Base-by-base conservation (phyloP, 2,329 filamentous ascomycete species). In the Passalora sequoiae region DNA sequence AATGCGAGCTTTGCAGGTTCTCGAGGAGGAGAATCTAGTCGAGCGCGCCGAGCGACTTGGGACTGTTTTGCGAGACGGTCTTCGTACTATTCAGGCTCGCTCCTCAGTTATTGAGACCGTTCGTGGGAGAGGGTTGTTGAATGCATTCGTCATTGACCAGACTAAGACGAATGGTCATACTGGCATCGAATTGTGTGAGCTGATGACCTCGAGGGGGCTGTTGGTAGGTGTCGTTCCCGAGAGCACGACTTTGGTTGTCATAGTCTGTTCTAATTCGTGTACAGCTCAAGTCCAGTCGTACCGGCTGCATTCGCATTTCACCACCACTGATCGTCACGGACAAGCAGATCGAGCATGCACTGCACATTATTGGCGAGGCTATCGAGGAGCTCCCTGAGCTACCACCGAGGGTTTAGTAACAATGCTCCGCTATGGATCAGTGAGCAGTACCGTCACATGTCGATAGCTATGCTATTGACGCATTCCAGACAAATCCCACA, bases 121-220 rank as follows among this genome's bases (percentile, higher is more conserved):
- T 43, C 81, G 92, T 40, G 91, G 92, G 60, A 95, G 94, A 74
- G 91, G 91, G 40, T 72, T 97, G 55, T 74, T 97, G 51, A 97
- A 97, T 66, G 91, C 91, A 15, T 87, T 96, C 43, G 84, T 97
- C 46, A 95, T 97, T 61, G 88, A 97, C 61, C 89, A 97, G 71
- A 74, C 75, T 41, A 84, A 86, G 66, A 84, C 89, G 20, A 81
- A 81, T 46, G 89, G 91, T 29, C 84, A 89, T 65, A 84, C 83
- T 38, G 91, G 91, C 9, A 97, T 92, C 91, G 91, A 97, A 69
- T 73, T 97, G 53, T 97, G 91, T 67, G 80, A 97, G 73, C 69
- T 96, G 62, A 80, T 96, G 71, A 97, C 96, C 75, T 80, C 83
- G 66, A 97, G 95, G 76, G 91, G 91, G 49, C 71, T 97, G 47